These are phyloP conservation scores for Coffea eugenioides DNA, from an alignment of 257 asterid species.

Conservation along the genomic window DNA sequence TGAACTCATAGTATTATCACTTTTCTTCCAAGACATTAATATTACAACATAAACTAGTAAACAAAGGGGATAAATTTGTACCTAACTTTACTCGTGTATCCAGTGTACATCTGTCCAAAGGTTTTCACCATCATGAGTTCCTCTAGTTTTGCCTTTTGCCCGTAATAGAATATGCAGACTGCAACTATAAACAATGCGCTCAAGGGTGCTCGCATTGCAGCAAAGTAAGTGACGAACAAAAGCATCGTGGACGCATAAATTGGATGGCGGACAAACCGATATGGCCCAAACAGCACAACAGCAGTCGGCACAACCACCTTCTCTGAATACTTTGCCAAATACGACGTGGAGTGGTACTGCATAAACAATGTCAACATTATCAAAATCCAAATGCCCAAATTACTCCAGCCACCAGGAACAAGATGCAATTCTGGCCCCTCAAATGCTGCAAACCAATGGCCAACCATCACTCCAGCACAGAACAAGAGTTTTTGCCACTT, in stretches of 20 bases:
- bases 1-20: constrained; percentile 1
- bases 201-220: constrained; percentile 77
- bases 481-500: constrained; percentile 67
- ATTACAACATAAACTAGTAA: constrained; percentile 44
- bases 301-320: constrained; percentile 92
- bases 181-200: constrained; percentile 47
- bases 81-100: constrained; percentile 60
- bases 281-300: constrained; percentile 95
- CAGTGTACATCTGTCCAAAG: constrained; percentile 66
- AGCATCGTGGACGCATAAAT: constrained; percentile 92
- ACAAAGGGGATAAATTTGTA: constrained; percentile 81
- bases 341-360: constrained; percentile 80
- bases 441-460: constrained; percentile 85
- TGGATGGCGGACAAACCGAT: constrained; percentile 86
- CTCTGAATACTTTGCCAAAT: constrained; percentile 91
- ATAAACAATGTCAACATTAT: constrained; percentile 51
- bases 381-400: constrained; percentile 60
- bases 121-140: constrained; percentile 72
- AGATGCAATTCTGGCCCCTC: constrained; percentile 89
- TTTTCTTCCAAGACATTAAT: constrained; percentile 3
- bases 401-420: constrained; percentile 78
- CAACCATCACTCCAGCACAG: constrained; percentile 57
- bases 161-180: constrained; percentile 67
- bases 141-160: constrained; percentile 72
- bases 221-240: constrained; percentile 66